Percentiles rank a stretch among this genome's conserved stretches.
Conservation (phyloP, 2,329 filamentous ascomycete species). For the Talaromyces piceae region DNA sequence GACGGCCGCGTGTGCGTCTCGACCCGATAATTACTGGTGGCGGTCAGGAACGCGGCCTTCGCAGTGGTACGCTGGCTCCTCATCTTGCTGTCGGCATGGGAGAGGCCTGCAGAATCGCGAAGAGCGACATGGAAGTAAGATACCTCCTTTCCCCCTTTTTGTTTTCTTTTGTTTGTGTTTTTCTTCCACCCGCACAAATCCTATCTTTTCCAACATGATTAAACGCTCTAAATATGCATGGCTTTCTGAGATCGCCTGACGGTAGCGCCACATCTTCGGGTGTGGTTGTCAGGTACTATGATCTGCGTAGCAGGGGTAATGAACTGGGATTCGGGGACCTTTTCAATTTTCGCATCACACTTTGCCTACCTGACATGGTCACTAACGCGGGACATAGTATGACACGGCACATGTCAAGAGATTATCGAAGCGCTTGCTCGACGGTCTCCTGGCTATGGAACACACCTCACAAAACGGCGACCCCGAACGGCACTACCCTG, state of each 20-base stretch:
- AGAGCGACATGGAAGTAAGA: conserved; percentile 83
- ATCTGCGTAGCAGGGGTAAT: conserved; percentile 62
- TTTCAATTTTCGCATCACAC: conserved; percentile 13
- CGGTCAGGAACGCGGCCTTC: conserved; percentile 88
- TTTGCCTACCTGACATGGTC: background rate
- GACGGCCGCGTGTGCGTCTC: conserved; percentile 84
- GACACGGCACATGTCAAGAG: conserved; percentile 76
- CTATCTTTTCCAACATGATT: conserved; percentile 58
- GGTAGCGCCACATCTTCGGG: conserved; percentile 28
- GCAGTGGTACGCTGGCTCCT: conserved; percentile 89
- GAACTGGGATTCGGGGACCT: conserved; percentile 29
- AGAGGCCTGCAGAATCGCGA: conserved; percentile 86
- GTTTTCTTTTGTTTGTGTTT: conserved; percentile 9
- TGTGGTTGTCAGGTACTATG: conserved; percentile 44
- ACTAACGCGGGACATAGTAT: conserved; percentile 55
- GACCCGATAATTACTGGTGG: conserved; percentile 95
- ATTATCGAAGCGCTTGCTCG: conserved; percentile 75
- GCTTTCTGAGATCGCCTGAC: conserved; percentile 72
- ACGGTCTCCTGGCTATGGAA: conserved; percentile 79
- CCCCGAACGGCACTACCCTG: conserved; percentile 75
- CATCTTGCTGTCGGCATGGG: conserved; percentile 87
- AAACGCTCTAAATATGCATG: conserved; percentile 79
- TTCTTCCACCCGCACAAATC: no score
- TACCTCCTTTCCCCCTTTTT: conserved; percentile 13
- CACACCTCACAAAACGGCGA: conserved; percentile 91